Conservation (phyloP, 306 rosid species). For the Clitoria ternatea region DNA sequence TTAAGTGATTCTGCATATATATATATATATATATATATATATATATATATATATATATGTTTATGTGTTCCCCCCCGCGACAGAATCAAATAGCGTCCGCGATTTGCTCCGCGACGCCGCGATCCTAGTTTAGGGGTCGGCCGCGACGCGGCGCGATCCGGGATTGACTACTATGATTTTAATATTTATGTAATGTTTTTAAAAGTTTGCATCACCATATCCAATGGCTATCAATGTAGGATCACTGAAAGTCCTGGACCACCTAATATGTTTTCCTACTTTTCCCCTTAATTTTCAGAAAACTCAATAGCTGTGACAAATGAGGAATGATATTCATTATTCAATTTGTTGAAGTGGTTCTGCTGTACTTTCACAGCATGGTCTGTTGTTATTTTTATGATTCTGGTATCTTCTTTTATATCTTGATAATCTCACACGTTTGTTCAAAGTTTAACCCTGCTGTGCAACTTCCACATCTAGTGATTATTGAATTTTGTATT, state of each 20-base stretch:
- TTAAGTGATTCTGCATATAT: no score
- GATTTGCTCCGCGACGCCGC: no score
- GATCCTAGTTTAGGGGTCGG: no score
- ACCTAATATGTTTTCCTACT: not conserved
- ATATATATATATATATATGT: no score
- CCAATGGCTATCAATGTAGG: not conserved
- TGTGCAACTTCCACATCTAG: not conserved
- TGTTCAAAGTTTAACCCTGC: not conserved
- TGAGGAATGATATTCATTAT: not conserved
- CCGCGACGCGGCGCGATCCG: no score
- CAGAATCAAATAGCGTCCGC: no score
- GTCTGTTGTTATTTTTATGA: not conserved
- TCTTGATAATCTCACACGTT: not conserved
- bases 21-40: no score
- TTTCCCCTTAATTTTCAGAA: not conserved
- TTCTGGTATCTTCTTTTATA: not conserved
- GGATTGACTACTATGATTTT: no score
- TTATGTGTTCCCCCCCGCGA: no score
- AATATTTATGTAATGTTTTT: no score
- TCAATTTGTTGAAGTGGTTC: not conserved
- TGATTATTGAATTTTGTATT: slow-evolving; percentile 1
- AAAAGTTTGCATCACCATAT: not conserved
- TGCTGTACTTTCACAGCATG: not conserved
- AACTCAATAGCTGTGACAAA: slow-evolving; percentile 2
- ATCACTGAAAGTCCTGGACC: not conserved